These are phyloP conservation scores for Arthrobotrys conoides DNA, from an alignment of 2,329 filamentous ascomycete genomes.

Conservation along the genomic window DNA sequence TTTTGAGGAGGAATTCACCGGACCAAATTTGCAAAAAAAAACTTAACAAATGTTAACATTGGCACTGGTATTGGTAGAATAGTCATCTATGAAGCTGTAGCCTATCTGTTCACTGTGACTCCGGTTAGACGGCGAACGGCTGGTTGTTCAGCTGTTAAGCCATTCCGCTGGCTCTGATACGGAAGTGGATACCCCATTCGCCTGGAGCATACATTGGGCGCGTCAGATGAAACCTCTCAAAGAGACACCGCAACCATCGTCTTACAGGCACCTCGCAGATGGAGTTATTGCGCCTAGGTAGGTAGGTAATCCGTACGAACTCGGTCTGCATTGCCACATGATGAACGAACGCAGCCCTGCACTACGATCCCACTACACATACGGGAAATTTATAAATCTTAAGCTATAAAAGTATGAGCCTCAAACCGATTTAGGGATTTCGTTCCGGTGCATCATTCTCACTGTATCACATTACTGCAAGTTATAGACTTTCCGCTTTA, in stretches of 20 bases:
- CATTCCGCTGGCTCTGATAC: neutral
- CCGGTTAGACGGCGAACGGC: slow-evolving; percentile 29
- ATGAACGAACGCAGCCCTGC: slow-evolving; percentile 4
- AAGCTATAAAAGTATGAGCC: slow-evolving; percentile 30
- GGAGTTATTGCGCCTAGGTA: neutral
- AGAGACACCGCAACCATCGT: neutral
- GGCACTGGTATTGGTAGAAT: neutral
- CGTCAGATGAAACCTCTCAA: slow-evolving; percentile 32
- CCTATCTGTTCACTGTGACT: neutral
- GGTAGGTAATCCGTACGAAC: slow-evolving; percentile 2
- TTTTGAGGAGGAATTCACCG: slow-evolving; percentile 9
- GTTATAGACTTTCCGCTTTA: neutral
- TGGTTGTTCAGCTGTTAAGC: neutral
- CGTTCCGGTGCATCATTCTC: slow-evolving; percentile 19
- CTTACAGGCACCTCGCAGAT: neutral
- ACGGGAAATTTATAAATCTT: neutral
- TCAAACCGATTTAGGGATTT: slow-evolving; percentile 25
- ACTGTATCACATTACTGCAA: slow-evolving; percentile 9
- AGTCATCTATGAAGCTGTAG: neutral
- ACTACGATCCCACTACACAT: neutral
- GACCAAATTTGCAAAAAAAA: neutral
- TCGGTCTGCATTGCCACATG: slow-evolving; percentile 25
- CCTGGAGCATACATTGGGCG: neutral
- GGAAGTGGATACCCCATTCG: slow-evolving; percentile 11
- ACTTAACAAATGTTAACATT: neutral